Base-by-base conservation (phyloP, 768 basidiomycete genomes). In the Leucogyrophana mollusca region DNA sequence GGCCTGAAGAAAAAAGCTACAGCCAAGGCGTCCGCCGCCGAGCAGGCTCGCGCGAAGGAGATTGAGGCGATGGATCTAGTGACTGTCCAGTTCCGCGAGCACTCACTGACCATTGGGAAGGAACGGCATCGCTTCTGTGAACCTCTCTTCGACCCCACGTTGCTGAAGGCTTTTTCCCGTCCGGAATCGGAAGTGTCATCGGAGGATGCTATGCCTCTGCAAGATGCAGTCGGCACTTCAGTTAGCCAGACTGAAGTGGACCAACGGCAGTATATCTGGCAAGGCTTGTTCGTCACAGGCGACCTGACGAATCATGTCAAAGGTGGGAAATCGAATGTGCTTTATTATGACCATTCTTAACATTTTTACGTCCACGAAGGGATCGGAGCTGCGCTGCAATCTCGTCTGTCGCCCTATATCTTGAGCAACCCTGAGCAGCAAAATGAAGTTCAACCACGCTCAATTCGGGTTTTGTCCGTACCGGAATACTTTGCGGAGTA, bases 401-500 rank as follows among this genome's bases (percentile, higher is more conserved):
- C 85, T 10, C 79, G 87, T 25, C 68, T 92, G 21, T 69, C 79
- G 3, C 71, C 87, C 4, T 90, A 76, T 61, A 71, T 82, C 32
- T 67, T 87, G 35, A 70, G 66, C 40, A 79, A 74, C 43, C 70
- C 80, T 3, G 87, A 91, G 25, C 70, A 87, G 27, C 72, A 76
- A 40, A 85, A 80, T 24, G 87, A 91, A 9, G 69, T 87, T 17
- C 90, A 90, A 55, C 73, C 90, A n/a, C 78, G 81, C 23, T 65
- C 68, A 22, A 79, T 83, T 33, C 78, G 82, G 18, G 72, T 82
- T 5, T 60, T 90, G 40, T 77, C 70, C 27, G 77, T 93, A 7
- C 92, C 93, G 1, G 92, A 94, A 24, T 94, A 94, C 64, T 96
- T 92, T 61, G 85, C 87, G 7, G 91, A 94, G 61, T 96, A 89